Base-by-base conservation (phyloP, 192 early-diverging fungal genomes). In the Blastocladiella britannica region DNA sequence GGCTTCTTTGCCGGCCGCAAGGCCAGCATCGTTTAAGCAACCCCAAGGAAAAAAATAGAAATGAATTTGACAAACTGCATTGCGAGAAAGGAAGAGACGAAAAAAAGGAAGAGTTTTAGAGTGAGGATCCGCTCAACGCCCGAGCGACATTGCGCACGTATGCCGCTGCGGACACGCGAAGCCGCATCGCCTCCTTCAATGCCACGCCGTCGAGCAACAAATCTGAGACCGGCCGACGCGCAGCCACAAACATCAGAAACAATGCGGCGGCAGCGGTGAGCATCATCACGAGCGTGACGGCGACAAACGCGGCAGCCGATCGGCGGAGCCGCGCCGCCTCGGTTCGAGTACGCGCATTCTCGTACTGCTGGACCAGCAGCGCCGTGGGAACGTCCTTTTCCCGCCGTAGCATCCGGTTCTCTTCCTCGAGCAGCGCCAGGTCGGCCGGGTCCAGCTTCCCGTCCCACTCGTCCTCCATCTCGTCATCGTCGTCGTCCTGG, bases 401-500 rank as follows among this genome's bases (percentile, higher is more conserved):
- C 9, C 12, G 15, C 37, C 37, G 37, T 20, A 47, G 12, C 37
- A 47, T 47, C n/a, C n/a, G 15, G 15, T 47, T 47, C n/a, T 47
- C 37, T 4, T 9, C 12, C 15, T 47, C 37, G 15, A 47, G 37
- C 15, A 47, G 37, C 37, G n/a, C 2, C 15, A 47, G n/a, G 15
- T 47, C 2, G 37, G 37, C 12, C 37, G n/a, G 15, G 37, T 47
- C n/a, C 15, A 47, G 15, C 15, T 20, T 9, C 15, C 37, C 15
- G 37, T 47, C 37, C 37, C 12, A 47, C 15, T 47, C 37, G 37
- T 9, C 15, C 15, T 47, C 37, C 37, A 20, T 20, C 2, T 20
- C 37, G 37, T 47, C n/a, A 47, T 47, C 37, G 15, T 47, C 37
- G 37, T 47, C 37, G 37, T 47, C 37, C n/a, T n/a, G n/a, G n/a